Base-by-base conservation (phyloP, 805 yeast genomes). In the Suhomyces xylopsoci region DNA sequence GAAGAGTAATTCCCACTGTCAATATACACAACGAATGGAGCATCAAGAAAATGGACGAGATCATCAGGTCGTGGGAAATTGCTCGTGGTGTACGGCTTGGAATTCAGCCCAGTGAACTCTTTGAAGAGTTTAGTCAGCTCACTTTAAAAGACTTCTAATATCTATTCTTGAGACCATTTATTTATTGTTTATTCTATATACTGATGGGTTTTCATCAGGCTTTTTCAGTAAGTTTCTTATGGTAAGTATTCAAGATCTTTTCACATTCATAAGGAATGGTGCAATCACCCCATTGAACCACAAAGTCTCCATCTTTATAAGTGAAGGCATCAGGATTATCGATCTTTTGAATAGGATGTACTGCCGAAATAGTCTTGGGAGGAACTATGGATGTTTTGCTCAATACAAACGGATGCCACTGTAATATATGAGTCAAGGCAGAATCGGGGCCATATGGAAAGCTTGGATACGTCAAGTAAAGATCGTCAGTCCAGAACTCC, bases 331-430 rank as follows among this genome's bases (percentile, higher is more conserved):
- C 34, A 1, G 60, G 45, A n/a, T 50, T 34, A 12, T 49, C 50
- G 14, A 38, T 19, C 20, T 22, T 19, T 15, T 48, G 51, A 3
- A 55, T 58, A 14, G 62, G 49, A 48, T 67, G 68, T 30, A 57
- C 55, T 4, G 78, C 66, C 47, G 69, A 61, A 15, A 76, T 71
- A 10, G 74, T 65, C 53, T 74, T 70, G 3, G 77, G 59, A 7
- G 90, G 88, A 1, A 94, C 81, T 14, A 93, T 67, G 0, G 90
- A 87, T 3, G 94, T 77, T 62, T 83, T 87, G 51, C 87, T 79
- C 58, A 94, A 76, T 25, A 88, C 71, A 26, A 81, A 82, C 10
- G 97, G 96, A 66, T 93, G 99, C 99, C 98, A 94, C 69, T 90
- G 97, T 59, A 91, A 75, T 45, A 91, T 76, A 66, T 94, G 98